Conservation (phyloP, 1,284 basidiomycete species). For the Blastosporella zonata region DNA sequence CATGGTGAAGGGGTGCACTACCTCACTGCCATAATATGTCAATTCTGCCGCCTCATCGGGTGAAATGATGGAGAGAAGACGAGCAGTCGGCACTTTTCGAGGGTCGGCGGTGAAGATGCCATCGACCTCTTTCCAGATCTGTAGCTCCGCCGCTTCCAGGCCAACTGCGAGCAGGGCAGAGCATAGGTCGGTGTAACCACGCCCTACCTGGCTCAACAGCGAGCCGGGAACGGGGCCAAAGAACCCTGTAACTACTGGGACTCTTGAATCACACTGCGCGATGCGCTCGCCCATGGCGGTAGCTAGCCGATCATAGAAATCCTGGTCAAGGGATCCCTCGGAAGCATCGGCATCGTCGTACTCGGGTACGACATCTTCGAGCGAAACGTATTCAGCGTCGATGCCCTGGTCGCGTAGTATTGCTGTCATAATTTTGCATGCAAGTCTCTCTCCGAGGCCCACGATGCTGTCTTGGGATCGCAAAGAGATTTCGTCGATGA, state of each 20-base stretch:
- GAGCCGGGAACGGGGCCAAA: slow-evolving; percentile 97
- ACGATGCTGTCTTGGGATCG: slow-evolving; percentile 93
- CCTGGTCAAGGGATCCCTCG: slow-evolving; percentile 74
- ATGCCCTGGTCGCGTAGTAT: slow-evolving; percentile 89
- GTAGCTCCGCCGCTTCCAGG: slow-evolving; percentile 84
- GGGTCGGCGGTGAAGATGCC: slow-evolving; percentile 99
- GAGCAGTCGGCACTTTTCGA: slow-evolving; percentile 90
- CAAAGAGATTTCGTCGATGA: slow-evolving; percentile 96
- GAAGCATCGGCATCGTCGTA: slow-evolving; percentile 49
- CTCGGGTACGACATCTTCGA: slow-evolving; percentile 83
- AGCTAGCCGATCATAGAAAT: slow-evolving; percentile 86
- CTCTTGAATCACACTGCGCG: slow-evolving; percentile 71
- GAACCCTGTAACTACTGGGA: slow-evolving; percentile 94
- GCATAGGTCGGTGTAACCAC: slow-evolving; percentile 96
- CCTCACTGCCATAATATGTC: slow-evolving; percentile 98
- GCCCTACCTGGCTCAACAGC: slow-evolving; percentile 87
- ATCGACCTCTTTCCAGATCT: slow-evolving; percentile 99
- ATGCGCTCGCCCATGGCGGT: slow-evolving; percentile 78
- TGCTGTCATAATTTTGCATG: slow-evolving; percentile 91
- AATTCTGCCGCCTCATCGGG: slow-evolving; percentile 98
- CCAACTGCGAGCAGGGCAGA: slow-evolving; percentile 93
- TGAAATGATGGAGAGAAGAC: slow-evolving; percentile 91
- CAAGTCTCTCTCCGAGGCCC: slow-evolving; percentile 89
- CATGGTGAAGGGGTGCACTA: slow-evolving; percentile 99
- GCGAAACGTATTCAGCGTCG: slow-evolving; percentile 91